These are phyloP conservation scores for Quercus engelmannii DNA, from an alignment of 306 rosid genomes.

Conservation along the genomic window DNA sequence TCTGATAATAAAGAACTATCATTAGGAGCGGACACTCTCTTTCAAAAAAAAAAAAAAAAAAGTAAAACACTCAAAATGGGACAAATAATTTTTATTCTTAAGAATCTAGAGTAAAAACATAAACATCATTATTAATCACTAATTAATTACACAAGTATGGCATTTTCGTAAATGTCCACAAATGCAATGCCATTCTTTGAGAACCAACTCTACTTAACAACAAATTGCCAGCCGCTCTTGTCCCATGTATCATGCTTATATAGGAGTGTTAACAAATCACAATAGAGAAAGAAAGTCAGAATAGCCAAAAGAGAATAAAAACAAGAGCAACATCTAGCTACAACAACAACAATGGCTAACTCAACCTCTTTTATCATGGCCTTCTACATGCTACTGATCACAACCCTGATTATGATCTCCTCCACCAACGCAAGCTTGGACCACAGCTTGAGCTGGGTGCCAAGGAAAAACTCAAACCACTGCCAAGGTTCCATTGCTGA, in stretches of 20 bases:
- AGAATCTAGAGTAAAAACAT: too few species aligned
- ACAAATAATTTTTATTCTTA: too few species aligned
- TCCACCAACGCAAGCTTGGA: slow-evolving; percentile 18
- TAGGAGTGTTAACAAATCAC: slow-evolving; percentile 8
- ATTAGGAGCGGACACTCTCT: too few species aligned
- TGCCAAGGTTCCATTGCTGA: slow-evolving; percentile 68
- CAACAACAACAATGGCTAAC: slow-evolving; percentile 31
- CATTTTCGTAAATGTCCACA: slow-evolving; percentile 6
- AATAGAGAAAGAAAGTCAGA: too few species aligned
- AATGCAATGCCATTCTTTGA: slow-evolving; percentile 11
- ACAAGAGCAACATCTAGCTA: neutral
- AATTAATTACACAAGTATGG: neutral
- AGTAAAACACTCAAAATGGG: too few species aligned
- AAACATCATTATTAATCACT: too few species aligned
- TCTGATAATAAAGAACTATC: too few species aligned
- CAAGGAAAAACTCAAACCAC: slow-evolving; percentile 1
- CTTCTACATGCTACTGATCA: slow-evolving; percentile 24
- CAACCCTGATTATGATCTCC: slow-evolving; percentile 12
- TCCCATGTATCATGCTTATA: slow-evolving; percentile 6
- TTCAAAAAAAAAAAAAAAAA: too few species aligned
- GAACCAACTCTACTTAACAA: slow-evolving; percentile 31
- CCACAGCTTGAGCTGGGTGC: slow-evolving; percentile 37
- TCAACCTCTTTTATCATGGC: slow-evolving; percentile 11
- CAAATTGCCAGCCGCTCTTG: slow-evolving; percentile 25
- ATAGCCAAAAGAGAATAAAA: neutral